phyloP scores from a whole-genome alignment of 2,329 filamentous ascomycete species.

The Neopestalotiopsis sp. region DNA sequence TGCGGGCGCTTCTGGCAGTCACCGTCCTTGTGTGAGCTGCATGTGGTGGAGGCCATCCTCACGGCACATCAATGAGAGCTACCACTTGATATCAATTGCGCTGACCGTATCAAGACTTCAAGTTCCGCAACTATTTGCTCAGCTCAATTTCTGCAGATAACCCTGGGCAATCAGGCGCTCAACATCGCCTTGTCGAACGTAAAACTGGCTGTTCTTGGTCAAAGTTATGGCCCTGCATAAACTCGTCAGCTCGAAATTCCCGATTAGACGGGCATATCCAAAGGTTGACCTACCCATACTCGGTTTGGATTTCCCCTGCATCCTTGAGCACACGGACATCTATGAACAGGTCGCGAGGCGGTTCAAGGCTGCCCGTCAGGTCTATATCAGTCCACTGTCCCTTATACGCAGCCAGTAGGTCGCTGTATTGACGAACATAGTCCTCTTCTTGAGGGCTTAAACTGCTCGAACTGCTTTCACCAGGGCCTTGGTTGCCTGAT shows the following conservation, averaged over 20 bases:
- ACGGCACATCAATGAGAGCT: too few relatives aligned
- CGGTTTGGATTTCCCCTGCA: constrained; percentile 97
- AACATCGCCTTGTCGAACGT: constrained; percentile 93
- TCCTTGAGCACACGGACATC: constrained; percentile 96
- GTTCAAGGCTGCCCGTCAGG: constrained; percentile 89
- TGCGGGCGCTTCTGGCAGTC: too few relatives aligned
- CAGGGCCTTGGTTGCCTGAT: constrained; percentile 41
- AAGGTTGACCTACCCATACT: constrained; percentile 78
- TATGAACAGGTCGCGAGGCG: constrained; percentile 94
- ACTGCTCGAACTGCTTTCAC: constrained; percentile 68
- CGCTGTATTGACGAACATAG: constrained; percentile 89
- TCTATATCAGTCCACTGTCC: constrained; percentile 99
- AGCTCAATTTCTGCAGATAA: constrained; percentile 89
- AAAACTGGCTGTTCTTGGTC: constrained; percentile 98
- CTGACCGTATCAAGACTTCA: neutral
- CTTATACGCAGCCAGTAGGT: constrained; percentile 94
- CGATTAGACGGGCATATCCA: neutral
- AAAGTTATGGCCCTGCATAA: constrained; percentile 82
- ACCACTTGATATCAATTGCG: neutral
- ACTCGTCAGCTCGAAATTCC: neutral
- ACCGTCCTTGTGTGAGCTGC: too few relatives aligned
- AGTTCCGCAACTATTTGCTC: constrained; percentile 39
- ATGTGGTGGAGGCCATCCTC: too few relatives aligned
- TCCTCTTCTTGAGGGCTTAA: constrained; percentile 96
- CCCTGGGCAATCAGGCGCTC: constrained; percentile 93